Base-by-base conservation (phyloP, 257 asterid species). In the Solanum paucissectum region DNA sequence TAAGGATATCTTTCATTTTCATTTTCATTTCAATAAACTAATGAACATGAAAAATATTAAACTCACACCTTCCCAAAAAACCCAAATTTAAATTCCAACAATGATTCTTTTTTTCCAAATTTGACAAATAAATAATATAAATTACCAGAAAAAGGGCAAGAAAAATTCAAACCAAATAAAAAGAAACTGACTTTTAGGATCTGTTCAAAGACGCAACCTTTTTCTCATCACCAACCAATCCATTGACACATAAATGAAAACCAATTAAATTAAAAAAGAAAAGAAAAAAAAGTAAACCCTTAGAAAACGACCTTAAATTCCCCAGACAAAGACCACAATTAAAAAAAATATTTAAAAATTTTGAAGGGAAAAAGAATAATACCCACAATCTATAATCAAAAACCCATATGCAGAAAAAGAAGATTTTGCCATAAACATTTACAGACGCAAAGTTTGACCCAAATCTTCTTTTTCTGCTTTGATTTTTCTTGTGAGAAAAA, bases 221-320 rank as follows among this genome's bases (percentile, higher is more conserved):
- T 75, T 81, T n/a, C 58, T 83, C 90, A 83, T 88, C 93, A 90
- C 91, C 93, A 92, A 88, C 88, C 90, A 89, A 81, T 84, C 77
- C 68, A 46, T 87, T 88, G 5, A 49, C 82, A 34, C 60, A 81
- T 86, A 55, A 76, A 86, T 69, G 29, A 64, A 27, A 87, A 83
- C 60, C 84, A 86, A 88, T 66, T 83, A 89, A 72, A 87, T 68
- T 38, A 68, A 36, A 20, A 69, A 73, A 9, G 7, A 20, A 18
- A 49, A 34, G 62, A 40, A 84, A 42, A 44, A 55, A 85, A 87
- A 89, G 89, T 44, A 88, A 89, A 88, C 91, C 88, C 90, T 89
- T 86, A 81, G 93, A 91, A 89, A 94, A 90, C 85, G 93, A 92
- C 92, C 90, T 86, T 38, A 6, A 38, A 66, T 85, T 58, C 44